Percentiles rank a stretch among this genome's conserved stretches.
Evolutionary conservation across 768 basidiomycete species (phyloP).

Genomic region (Trametes sanguinea): DNA sequence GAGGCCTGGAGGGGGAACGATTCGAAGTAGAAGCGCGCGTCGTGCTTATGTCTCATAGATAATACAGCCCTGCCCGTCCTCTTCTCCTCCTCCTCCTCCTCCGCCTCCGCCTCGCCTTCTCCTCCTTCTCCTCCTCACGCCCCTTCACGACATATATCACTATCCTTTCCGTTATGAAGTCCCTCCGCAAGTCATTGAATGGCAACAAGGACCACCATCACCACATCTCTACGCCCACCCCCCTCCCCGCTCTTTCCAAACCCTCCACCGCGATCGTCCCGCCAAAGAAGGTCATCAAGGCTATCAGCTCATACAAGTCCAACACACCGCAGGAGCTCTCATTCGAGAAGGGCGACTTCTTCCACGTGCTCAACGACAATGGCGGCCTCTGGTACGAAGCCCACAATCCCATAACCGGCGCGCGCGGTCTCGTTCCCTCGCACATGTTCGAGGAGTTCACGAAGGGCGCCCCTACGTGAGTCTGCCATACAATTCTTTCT

Average conservation of each 20-base stretch:
- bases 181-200: constrained; percentile 79
- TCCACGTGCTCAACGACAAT: constrained; percentile 84
- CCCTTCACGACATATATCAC: constrained; percentile 28
- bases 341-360: constrained; percentile 95
- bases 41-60: constrained; percentile 22
- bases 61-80: constrained; percentile 22
- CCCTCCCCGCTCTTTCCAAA: constrained; percentile 67
- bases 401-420: constrained; percentile 88
- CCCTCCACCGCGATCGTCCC: constrained; percentile 72
- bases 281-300: constrained; percentile 95
- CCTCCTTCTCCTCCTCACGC: constrained; percentile 29
- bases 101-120: constrained; percentile 19
- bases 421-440: constrained; percentile 89
- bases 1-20: neutral
- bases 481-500: constrained; percentile 22
- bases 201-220: constrained; percentile 61
- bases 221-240: constrained; percentile 71
- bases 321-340: constrained; percentile 82
- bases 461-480: constrained; percentile 68
- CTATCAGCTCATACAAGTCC: constrained; percentile 64
- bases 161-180: constrained; percentile 62
- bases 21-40: neutral
- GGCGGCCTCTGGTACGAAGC: constrained; percentile 84
- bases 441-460: constrained; percentile 88
- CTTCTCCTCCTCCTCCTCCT: constrained; percentile 21